Evolutionary conservation across 148 eudicot genomes (phyloP).

Genomic region (Nepenthes gracilis): DNA sequence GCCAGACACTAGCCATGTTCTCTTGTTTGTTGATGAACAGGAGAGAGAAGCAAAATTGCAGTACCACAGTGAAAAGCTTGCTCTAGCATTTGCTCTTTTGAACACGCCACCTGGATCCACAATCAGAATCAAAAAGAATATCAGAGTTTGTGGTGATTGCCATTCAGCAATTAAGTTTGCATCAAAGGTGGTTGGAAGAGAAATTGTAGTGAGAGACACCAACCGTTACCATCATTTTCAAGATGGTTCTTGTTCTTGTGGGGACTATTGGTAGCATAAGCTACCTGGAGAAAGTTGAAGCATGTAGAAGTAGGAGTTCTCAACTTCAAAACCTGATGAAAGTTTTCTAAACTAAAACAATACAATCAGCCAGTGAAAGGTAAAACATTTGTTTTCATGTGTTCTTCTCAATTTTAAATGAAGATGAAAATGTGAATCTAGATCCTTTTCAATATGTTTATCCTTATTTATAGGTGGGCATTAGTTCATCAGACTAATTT

Average conservation of each 20-base stretch:
- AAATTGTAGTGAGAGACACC: constrained; percentile 52
- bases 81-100: constrained; percentile 51
- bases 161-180: constrained; percentile 53
- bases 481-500: no score
- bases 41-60: constrained; percentile 45
- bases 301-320: neutral
- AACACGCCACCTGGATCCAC: constrained; percentile 40
- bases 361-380: no score
- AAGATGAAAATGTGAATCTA: no score
- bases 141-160: constrained; percentile 61
- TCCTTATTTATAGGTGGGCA: no score
- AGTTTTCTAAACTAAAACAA: no score
- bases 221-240: constrained; percentile 54
- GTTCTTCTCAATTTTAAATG: no score
- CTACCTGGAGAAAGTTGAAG: neutral
- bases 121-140: constrained; percentile 51
- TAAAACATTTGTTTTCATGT: no score
- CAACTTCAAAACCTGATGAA: no score
- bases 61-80: constrained; percentile 57
- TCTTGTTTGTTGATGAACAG: constrained; percentile 31
- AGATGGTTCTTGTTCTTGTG: constrained; percentile 54
- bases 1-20: constrained; percentile 50
- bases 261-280: constrained; percentile 49
- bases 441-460: no score
- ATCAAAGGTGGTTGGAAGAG: constrained; percentile 35